phyloP scores from a whole-genome alignment of 768 basidiomycete genomes.

The Collybia sordida region DNA sequence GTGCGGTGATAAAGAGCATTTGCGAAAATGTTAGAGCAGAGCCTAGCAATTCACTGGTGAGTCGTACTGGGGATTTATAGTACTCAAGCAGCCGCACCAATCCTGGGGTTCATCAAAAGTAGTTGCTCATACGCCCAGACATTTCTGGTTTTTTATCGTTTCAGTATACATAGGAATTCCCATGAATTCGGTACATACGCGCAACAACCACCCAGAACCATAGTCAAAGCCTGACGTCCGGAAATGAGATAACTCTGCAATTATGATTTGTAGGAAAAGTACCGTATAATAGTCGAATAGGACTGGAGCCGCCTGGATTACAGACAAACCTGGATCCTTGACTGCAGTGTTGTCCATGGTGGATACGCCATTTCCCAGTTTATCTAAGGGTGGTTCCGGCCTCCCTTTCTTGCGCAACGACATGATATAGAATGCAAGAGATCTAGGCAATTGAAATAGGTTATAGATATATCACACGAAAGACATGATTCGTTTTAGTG shows the following conservation, averaged over 20 bases:
- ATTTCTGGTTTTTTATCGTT: constrained; percentile 45
- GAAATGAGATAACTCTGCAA: neutral
- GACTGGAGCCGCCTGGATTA: constrained; percentile 31
- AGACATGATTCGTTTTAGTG: too few relatives aligned
- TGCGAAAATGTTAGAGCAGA: constrained; percentile 85
- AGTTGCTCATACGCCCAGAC: constrained; percentile 79
- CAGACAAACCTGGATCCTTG: constrained; percentile 25
- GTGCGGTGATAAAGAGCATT: constrained; percentile 74
- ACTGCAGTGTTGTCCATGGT: neutral
- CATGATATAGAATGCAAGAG: too few relatives aligned
- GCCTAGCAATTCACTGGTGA: constrained; percentile 37
- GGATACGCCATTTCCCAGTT: neutral
- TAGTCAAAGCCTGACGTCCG: constrained; percentile 40
- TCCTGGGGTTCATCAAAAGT: constrained; percentile 26
- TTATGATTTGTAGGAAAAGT: constrained; percentile 2
- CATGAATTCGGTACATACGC: constrained; percentile 44
- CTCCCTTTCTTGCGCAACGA: neutral
- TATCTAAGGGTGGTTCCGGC: neutral
- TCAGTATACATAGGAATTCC: neutral
- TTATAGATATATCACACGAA: too few relatives aligned
- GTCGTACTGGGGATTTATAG: too few relatives aligned
- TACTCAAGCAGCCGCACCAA: neutral
- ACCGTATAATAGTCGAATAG: constrained; percentile 38
- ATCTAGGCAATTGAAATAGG: too few relatives aligned
- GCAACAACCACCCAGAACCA: constrained; percentile 86